These are phyloP conservation scores for Fusarium sp. DNA, from an alignment of 2,329 filamentous ascomycete genomes.

Conservation along the genomic window DNA sequence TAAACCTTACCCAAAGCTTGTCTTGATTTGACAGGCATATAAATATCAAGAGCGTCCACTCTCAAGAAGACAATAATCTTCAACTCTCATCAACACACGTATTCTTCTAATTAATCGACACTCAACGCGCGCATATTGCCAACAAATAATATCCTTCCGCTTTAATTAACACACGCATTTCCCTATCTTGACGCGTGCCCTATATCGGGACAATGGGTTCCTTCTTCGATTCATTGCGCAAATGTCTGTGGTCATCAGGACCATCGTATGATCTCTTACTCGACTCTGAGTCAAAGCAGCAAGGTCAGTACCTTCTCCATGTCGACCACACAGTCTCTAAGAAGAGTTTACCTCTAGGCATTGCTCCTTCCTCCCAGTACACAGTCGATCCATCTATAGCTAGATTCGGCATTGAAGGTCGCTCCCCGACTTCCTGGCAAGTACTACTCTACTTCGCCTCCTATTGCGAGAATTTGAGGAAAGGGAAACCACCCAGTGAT, in stretches of 20 bases:
- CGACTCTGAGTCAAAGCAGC: not conserved
- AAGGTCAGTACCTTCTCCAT: not conserved
- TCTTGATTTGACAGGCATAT: no score
- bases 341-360: not conserved
- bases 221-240: not conserved
- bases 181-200: no score
- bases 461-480: rapidly evolving
- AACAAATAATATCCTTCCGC: no score
- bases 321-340: not conserved
- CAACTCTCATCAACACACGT: no score
- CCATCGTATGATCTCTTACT: not conserved
- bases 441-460: rapidly evolving
- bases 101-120: no score
- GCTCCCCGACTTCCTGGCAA: not conserved
- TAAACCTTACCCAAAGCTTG: no score
- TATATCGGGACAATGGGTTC: not conserved
- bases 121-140: no score
- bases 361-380: not conserved
- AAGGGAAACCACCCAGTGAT: rapidly evolving
- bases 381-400: not conserved
- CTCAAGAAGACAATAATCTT: no score
- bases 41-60: no score
- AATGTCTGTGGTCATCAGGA: not conserved
- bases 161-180: no score
- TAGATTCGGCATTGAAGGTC: not conserved